These are phyloP conservation scores for Akebia trifoliata DNA, from an alignment of 164 flowering plant species.

Conservation along the genomic window DNA sequence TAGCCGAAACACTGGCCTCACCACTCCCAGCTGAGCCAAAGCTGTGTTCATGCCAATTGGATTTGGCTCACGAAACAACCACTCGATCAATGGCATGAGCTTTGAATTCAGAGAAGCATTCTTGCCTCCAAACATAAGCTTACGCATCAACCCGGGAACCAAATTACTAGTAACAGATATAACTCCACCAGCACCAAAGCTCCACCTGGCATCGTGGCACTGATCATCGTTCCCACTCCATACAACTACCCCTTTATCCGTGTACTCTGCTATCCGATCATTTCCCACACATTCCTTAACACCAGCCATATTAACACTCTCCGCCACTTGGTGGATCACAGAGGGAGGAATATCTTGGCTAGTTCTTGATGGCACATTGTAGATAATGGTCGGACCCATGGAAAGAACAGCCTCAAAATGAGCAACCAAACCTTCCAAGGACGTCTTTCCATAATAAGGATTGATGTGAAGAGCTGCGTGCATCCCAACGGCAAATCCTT, in stretches of 20 bases:
- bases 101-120: constrained; percentile 47
- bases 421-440: constrained; percentile 61
- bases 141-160: constrained; percentile 66
- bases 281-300: constrained; percentile 85
- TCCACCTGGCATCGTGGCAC: constrained; percentile 89
- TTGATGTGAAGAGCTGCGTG: constrained; percentile 92
- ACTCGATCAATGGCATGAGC: constrained; percentile 63
- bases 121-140: constrained; percentile 62
- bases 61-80: constrained; percentile 85
- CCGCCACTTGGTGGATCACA: constrained; percentile 46
- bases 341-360: constrained; percentile 86
- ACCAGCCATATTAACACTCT: constrained; percentile 65
- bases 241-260: constrained; percentile 47
- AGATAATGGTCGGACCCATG: constrained; percentile 83
- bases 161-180: constrained; percentile 78
- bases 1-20: constrained; percentile 76
- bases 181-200: constrained; percentile 68
- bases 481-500: constrained; percentile 95
- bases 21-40: constrained; percentile 81
- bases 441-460: constrained; percentile 93
- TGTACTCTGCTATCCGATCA: constrained; percentile 54
- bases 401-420: constrained; percentile 70
- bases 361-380: constrained; percentile 78
- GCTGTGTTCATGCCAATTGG: constrained; percentile 85
- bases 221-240: constrained; percentile 94